Evolutionary conservation across 352 stramenopile species (phyloP).

Genomic region (Pythium aphanidermatum): DNA sequence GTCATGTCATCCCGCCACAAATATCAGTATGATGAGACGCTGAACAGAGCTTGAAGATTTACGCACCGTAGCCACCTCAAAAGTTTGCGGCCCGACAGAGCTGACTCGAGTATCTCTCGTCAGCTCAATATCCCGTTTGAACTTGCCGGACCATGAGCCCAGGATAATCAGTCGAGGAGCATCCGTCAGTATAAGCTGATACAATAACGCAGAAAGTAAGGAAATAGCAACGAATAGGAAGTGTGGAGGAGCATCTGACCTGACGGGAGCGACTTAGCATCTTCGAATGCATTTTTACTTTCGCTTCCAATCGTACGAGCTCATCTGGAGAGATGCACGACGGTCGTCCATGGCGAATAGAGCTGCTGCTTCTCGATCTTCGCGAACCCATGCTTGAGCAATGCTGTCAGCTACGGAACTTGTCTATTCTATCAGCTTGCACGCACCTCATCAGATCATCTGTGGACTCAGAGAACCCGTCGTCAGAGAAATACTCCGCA

Average conservation of each 20-base stretch:
- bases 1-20: no score
- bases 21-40: no score
- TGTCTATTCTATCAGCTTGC: neutral
- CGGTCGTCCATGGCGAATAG: conserved; percentile 38
- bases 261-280: conserved; percentile 76
- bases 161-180: conserved; percentile 58
- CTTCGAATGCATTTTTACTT: conserved; percentile 70
- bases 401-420: neutral
- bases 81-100: conserved; percentile 62
- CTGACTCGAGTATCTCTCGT: conserved; percentile 62
- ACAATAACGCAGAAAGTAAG: neutral
- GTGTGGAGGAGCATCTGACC: conserved; percentile 16
- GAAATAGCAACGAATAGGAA: neutral
- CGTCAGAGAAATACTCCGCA: conserved; percentile 73
- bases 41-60: neutral
- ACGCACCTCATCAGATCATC: conserved; percentile 50
- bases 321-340: conserved; percentile 62
- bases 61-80: conserved; percentile 71
- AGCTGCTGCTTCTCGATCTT: conserved; percentile 63
- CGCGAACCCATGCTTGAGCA: conserved; percentile 16
- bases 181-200: conserved; percentile 64
- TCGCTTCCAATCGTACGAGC: conserved; percentile 59
- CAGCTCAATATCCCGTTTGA: conserved; percentile 67
- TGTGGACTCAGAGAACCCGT: conserved; percentile 70
- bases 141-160: conserved; percentile 61